Base-by-base conservation (phyloP, 2,329 filamentous ascomycete genomes). In the Colletotrichum neosansevieriae region DNA sequence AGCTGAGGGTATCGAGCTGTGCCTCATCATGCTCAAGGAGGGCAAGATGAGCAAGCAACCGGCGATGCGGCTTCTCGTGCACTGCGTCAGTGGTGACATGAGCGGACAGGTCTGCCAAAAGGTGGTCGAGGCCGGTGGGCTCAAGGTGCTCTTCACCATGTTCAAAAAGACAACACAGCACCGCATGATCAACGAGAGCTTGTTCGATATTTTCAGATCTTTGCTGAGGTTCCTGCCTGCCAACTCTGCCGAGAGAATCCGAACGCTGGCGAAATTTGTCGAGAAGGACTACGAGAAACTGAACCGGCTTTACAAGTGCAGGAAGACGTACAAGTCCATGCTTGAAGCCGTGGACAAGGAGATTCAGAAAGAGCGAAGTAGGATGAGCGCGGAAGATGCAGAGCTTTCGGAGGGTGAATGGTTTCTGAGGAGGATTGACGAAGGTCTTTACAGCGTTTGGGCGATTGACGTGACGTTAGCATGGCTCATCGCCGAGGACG, bases 231-330 rank as follows among this genome's bases (percentile, higher is more conserved):
- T 91, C 4, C 80, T 99, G 1, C 94, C 94, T 0, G 92, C 89
- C 15, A 89, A 93, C 36, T 94, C 93, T 1, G 85, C 93, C 0
- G 86, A 90, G 36, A 88, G 96, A 6, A 97, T 98, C 73, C 89
- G 96, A 4, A 88, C 91, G 1, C 85, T 98, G 4, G 95, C 94
- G 54, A 99, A 99, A 76, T 98, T 98, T 74, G 92, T 97, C 17
- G 96, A 99, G 78, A 97, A 94, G 76, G 90, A 97, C 72, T 97
- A 97, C 77, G 93, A 91, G 72, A 98, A 98, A 83, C 88, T 94
- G 42, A 81, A 77, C 6, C 93, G 90, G 76, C 83, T 98, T 4
- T 78, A 97, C 40, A 84, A 86, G 68, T 79, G 98, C 54, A 88
- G 94, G 45, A 82, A 88, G 54, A 91, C 92, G 12, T 97, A 94